Evolutionary conservation across 805 yeast species (phyloP), one percentile per base, ranked within the genome.

Genomic region (Ogataea ganodermae): DNA sequence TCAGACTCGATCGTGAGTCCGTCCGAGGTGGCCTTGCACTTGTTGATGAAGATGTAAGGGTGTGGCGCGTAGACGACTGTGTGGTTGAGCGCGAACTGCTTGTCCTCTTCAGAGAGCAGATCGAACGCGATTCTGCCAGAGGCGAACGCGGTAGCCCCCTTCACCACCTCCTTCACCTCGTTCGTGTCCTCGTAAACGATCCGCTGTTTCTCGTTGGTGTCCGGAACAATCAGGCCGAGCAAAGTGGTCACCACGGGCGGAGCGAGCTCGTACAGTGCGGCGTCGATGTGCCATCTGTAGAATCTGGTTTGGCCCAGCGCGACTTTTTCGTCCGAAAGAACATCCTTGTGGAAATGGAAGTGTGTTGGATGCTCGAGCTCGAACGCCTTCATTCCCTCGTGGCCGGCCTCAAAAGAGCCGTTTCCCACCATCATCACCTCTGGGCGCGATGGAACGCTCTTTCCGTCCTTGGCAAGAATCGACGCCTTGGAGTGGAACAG

Each of bases 251-350:
- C 86, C 56, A 85, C 79, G 24, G 96, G 96, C 23, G 96, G 96
- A 13, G 91, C 80, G 57, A 89, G 75, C 30, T 80, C 96, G 60
- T 89, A 89, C 33, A 89, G 75, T 4, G 96, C 96, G 30, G 94
- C 84, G 67, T 89, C 96, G 55, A 89, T 88, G 69, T 89, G 96
- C 96, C 96, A 89, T 69, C 96, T 79, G 77, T 89, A 89, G 66
- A 83, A 89, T 58, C 95, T 76, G 2, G 96, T 89, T 65, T 79
- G 78, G 43, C 83, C 79, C 20, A 78, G 61, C 6, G 73, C 78
- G 52, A 84, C 78, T 55, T 89, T 80, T 37, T 81, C 83, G n/a
- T 78, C 76, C 14, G 83, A 71, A 52, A 89, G 74, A 1, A 81
- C 75, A 12, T 75, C 69, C 56, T 83, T 83, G 70, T 89, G 96